These are phyloP conservation scores for Xylaria telfairii DNA, from an alignment of 495 filamentous ascomycete genomes.

Conservation along the genomic window DNA sequence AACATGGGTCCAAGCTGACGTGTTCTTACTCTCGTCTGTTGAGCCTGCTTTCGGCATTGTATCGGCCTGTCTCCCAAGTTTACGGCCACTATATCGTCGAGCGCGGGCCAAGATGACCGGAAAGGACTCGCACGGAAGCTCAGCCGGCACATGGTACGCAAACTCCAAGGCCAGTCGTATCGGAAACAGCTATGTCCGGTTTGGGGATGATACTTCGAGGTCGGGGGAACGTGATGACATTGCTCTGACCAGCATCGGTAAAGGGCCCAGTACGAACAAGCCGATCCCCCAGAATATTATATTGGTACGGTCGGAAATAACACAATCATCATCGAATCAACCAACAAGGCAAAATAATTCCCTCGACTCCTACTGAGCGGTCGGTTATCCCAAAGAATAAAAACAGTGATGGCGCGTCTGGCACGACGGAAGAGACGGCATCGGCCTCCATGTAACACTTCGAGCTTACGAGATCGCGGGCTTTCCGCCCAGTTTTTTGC, in stretches of 20 bases:
- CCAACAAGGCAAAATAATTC: conserved; percentile 1
- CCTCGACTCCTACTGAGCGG: conserved; percentile 6
- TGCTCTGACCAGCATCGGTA: conserved; percentile 30
- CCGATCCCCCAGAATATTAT: conserved; percentile 29
- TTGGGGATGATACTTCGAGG: conserved; percentile 27
- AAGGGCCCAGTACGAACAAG: conserved; percentile 23
- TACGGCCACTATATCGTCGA: conserved; percentile 45
- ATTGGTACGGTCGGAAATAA: conserved; percentile 32
- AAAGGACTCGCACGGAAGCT: conserved; percentile 21
- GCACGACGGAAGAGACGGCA: neutral
- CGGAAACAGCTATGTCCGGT: conserved; percentile 31
- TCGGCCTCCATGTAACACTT: neutral
- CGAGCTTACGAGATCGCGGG: neutral
- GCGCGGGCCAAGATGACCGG: conserved; percentile 25
- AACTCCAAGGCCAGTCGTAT: conserved; percentile 26
- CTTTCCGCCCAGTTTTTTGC: neutral
- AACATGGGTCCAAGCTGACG: conserved; percentile 47
- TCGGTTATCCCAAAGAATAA: neutral
- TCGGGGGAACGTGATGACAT: conserved; percentile 23
- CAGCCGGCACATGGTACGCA: conserved; percentile 29
- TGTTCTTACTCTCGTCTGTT: conserved; percentile 52
- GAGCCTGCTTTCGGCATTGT: conserved; percentile 52
- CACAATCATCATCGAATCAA: conserved; percentile 22
- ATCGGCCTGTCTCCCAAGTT: conserved; percentile 51
- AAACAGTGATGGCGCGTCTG: neutral